Evolutionary conservation across 257 asterid genomes (phyloP).

Genomic region (Phtheirospermum japonicum): DNA sequence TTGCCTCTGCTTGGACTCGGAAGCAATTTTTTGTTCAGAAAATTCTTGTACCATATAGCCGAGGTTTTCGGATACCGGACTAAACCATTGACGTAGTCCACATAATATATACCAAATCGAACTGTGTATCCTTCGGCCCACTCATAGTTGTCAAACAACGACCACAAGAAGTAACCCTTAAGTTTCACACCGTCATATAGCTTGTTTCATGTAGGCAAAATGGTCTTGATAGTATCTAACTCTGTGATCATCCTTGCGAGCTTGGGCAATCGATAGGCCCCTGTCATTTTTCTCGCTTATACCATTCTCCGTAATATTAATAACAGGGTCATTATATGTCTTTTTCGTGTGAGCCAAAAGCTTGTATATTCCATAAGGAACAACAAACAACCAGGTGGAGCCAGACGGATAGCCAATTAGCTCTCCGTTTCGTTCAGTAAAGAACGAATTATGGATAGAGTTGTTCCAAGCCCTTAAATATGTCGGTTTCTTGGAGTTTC

Average conservation of each 20-base stretch:
- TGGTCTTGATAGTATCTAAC: constrained; percentile 24
- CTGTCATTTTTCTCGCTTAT: constrained; percentile 21
- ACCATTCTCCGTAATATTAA: constrained; percentile 39
- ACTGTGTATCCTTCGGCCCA: too few species aligned
- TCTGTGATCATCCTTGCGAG: constrained; percentile 20
- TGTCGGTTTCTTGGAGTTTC: too few species aligned
- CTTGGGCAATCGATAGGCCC: neutral
- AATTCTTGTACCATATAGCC: too few species aligned
- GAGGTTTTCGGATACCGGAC: too few species aligned
- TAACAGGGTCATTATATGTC: constrained; percentile 25
- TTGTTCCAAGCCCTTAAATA: too few species aligned
- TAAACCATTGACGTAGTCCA: too few species aligned
- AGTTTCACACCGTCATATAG: constrained; percentile 8
- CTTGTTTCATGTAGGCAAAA: constrained; percentile 17
- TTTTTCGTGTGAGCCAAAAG: constrained; percentile 16
- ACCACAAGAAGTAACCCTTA: too few species aligned
- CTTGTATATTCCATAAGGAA: constrained; percentile 27
- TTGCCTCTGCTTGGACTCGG: too few species aligned
- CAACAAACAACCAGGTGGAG: constrained; percentile 30
- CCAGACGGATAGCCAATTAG: constrained; percentile 24
- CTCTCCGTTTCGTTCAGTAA: constrained; percentile 1
- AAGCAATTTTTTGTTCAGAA: too few species aligned
- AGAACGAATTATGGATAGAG: neutral
- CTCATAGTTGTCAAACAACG: too few species aligned
- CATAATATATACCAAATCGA: too few species aligned